Evolutionary conservation across 2,329 filamentous ascomycete genomes (phyloP).

Genomic region (Talaromyces albobiverticillius): DNA sequence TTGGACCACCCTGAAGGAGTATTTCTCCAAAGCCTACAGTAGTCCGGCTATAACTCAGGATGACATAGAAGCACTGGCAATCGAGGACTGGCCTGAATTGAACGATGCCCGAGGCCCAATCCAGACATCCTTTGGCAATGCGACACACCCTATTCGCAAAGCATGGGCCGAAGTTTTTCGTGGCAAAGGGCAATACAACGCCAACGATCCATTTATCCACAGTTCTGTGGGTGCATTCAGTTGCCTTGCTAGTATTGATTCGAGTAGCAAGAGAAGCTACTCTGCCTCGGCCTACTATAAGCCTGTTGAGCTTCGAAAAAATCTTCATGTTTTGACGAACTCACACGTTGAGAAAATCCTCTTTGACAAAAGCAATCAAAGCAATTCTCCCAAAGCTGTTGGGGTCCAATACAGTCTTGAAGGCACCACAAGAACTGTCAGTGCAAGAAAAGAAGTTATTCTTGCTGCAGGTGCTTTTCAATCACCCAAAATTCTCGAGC

Average conservation of each 20-base stretch:
- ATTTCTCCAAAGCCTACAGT: conserved; percentile 34
- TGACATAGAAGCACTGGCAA: not conserved
- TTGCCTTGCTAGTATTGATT: conserved; percentile 1
- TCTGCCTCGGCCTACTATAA: conserved; percentile 17
- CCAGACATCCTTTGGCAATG: not conserved
- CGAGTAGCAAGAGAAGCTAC: conserved; percentile 15
- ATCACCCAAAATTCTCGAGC: conserved; percentile 45
- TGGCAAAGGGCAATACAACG: not conserved
- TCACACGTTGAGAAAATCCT: conserved; percentile 16
- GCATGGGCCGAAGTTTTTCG: not conserved
- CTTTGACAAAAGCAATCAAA: conserved; percentile 5
- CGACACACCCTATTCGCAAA: not conserved
- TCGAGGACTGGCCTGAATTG: not conserved
- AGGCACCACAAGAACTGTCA: not conserved
- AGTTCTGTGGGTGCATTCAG: not conserved
- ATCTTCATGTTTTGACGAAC: conserved; percentile 20
- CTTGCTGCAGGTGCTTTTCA: conserved; percentile 47
- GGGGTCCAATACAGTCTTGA: conserved; percentile 44
- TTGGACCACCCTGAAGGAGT: conserved; percentile 31
- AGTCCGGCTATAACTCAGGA: not conserved
- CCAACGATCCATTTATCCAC: not conserved
- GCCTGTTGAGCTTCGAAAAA: conserved; percentile 11
- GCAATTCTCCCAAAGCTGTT: conserved; percentile 30
- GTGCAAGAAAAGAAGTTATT: conserved; percentile 44
- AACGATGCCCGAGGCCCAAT: not conserved